Evolutionary conservation across 805 yeast genomes (phyloP), one percentile per base, ranked within the genome.

Genomic region (Suhomyces emberorum): DNA sequence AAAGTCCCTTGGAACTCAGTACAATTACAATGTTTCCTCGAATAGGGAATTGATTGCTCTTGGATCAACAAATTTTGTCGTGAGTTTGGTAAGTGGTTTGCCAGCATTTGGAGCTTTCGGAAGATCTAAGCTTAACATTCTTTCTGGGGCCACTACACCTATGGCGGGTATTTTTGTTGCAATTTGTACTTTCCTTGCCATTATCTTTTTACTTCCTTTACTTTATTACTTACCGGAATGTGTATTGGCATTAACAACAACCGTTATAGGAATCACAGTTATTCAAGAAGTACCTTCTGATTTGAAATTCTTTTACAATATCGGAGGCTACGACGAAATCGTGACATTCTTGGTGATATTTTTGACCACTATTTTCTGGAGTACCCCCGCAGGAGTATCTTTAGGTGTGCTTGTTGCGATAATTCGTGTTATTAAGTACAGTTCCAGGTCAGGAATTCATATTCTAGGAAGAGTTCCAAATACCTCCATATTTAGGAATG

Each of bases 401-500:
- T 35, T 63, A 15, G 72, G 72, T 0, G 51, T 62, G 7, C 47
- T 57, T 12, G 43, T 66, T 17, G 65, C 71, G 0, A 53, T 65
- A 15, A 46, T 62, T 8, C 39, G 67, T 12, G 50, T 63, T 11
- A 58, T 70, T 22, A 61, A 59, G 37, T 60, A 65, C 43, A 63
- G 73, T 10, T 60, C 74, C 0, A 50, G 57, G 30, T 69, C 74
- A 6, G 51, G 70, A 24, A 70, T 70, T 43, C 72, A 69, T 34
- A 66, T 70, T 37, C 48, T 70, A 37, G 76, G 74, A 1, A 53
- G 75, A 28, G 52, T 61, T 19, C 70, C 60, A 21, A 37, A 52
- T 34, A 74, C 85, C 1, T 65, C 70, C 30, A 70, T 70, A 4
- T 85, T 83, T 54, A 67, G 81, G 28, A 84, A 85, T 52, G 88